Evolutionary conservation across 257 asterid species (phyloP).

Genomic region (Nicotiana tomentosiformis): DNA sequence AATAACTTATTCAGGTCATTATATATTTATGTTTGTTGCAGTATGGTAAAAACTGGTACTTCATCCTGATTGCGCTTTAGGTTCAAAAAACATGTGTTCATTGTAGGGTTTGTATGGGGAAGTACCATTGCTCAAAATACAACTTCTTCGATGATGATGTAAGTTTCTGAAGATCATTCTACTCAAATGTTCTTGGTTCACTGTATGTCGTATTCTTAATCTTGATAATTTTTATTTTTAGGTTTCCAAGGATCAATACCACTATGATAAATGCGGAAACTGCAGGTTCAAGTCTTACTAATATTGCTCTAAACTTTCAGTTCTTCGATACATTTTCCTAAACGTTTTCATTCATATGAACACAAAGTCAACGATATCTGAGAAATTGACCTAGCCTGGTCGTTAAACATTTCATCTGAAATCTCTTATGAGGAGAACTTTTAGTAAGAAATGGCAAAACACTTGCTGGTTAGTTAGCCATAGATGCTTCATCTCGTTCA

Average conservation of each 20-base stretch:
- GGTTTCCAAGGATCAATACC: slow-evolving; percentile 64
- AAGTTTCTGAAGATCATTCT: slow-evolving; percentile 15
- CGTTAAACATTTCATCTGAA: neutral
- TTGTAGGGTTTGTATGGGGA: slow-evolving; percentile 62
- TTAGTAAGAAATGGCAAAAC: neutral
- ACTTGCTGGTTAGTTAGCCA: neutral
- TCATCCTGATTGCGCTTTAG: slow-evolving; percentile 15
- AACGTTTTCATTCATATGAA: no score
- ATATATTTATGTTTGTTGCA: neutral
- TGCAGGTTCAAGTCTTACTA: slow-evolving; percentile 44
- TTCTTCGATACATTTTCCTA: no score
- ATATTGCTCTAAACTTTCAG: neutral
- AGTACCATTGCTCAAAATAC: slow-evolving; percentile 51
- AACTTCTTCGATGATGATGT: slow-evolving; percentile 69
- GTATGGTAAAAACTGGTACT: neutral
- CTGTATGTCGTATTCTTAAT: neutral
- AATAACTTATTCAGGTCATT: neutral
- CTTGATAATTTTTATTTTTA: slow-evolving; percentile 1
- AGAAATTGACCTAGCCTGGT: neutral
- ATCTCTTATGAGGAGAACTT: neutral
- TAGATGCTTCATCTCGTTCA: neutral
- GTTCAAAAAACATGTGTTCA: slow-evolving; percentile 41
- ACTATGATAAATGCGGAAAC: slow-evolving; percentile 66
- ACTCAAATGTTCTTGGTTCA: neutral
- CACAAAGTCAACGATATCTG: neutral